Conservation (phyloP, 495 filamentous ascomycete genomes). For the Articulospora tetracladia region DNA sequence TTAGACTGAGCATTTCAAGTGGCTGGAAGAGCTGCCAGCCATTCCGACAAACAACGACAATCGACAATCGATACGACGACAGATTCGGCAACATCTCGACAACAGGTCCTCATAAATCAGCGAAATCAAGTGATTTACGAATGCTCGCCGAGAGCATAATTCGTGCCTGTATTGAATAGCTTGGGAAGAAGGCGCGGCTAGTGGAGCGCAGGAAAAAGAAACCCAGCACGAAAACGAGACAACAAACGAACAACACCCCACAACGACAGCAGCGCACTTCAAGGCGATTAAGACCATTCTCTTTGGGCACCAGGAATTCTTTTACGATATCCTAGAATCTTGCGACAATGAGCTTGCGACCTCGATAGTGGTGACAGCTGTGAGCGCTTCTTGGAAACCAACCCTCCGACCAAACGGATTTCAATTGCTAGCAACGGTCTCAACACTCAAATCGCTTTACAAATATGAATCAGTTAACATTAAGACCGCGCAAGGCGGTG, state of each 20-base stretch:
- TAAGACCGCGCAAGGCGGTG: slow-evolving; percentile 49
- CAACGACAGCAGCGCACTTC: not conserved
- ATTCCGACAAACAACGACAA: not conserved
- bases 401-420: slow-evolving; percentile 1
- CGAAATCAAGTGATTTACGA: not conserved
- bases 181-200: slow-evolving; percentile 8
- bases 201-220: not conserved
- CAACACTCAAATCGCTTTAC: not conserved
- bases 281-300: not conserved
- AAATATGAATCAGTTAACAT: slow-evolving; percentile 54
- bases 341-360: slow-evolving; percentile 21
- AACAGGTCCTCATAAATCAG: not conserved
- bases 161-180: not conserved
- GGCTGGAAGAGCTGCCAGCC: not conserved
- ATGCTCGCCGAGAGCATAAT: not conserved
- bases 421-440: slow-evolving; percentile 1
- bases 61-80: slow-evolving; percentile 3
- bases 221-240: not conserved
- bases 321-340: not conserved
- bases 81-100: not conserved
- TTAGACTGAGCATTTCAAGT: not conserved
- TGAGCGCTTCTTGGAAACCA: slow-evolving; percentile 8
- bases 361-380: slow-evolving; percentile 10
- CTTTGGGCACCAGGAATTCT: not conserved
- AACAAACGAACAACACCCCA: slow-evolving; percentile 7